Evolutionary conservation across 768 basidiomycete species (phyloP).

Genomic region (Mycena floridula): DNA sequence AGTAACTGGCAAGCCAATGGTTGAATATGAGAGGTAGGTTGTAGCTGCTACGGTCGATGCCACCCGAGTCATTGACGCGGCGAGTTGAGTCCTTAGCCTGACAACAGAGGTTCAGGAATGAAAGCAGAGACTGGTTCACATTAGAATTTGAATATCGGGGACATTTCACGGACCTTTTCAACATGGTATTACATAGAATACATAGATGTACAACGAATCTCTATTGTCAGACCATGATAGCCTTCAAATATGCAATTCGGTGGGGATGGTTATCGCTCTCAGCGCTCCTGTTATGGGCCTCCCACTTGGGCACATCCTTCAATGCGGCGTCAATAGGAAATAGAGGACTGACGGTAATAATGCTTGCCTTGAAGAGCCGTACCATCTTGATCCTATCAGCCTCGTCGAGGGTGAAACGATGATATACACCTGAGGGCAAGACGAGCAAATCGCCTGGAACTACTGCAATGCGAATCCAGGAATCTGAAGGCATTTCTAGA

Average conservation of each 20-base stretch:
- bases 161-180: too few relatives aligned
- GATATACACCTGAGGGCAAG: constrained; percentile 87
- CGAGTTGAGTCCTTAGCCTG: too few relatives aligned
- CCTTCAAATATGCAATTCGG: constrained; percentile 55
- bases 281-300: constrained; percentile 59
- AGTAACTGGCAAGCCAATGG: too few relatives aligned
- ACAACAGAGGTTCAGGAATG: too few relatives aligned
- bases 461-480: constrained; percentile 80
- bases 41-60: too few relatives aligned
- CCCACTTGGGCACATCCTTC: constrained; percentile 91
- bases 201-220: background rate
- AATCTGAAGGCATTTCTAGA: constrained; percentile 60
- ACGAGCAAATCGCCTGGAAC: constrained; percentile 79
- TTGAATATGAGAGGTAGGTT: too few relatives aligned
- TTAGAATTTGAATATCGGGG: too few relatives aligned
- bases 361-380: constrained; percentile 74
- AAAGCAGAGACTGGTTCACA: too few relatives aligned
- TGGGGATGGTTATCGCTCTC: constrained; percentile 61
- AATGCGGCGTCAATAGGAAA: background rate
- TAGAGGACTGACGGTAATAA: background rate
- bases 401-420: constrained; percentile 88
- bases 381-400: constrained; percentile 68
- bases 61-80: too few relatives aligned
- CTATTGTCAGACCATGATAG: constrained; percentile 27
- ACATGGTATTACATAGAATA: too few relatives aligned